phyloP scores from a whole-genome alignment of 2,329 filamentous ascomycete genomes.

The Grosmannia serpens region DNA sequence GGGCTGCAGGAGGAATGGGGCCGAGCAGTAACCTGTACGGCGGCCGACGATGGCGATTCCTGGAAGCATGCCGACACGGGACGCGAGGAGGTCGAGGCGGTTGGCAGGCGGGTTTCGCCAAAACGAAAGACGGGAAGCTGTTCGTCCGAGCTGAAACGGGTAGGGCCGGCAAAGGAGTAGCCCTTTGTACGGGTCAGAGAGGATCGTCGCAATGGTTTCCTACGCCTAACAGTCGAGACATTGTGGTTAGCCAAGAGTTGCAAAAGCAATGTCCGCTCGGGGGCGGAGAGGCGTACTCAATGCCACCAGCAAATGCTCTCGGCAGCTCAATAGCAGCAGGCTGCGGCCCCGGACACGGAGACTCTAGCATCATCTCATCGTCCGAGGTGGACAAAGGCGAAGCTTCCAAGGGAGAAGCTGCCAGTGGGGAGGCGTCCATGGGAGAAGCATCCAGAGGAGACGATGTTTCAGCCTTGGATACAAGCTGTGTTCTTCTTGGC shows the following conservation, averaged over 20 bases:
- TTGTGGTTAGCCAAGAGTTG: neutral
- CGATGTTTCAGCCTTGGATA: slow-evolving; percentile 47
- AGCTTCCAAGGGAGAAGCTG: neutral
- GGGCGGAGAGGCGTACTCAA: slow-evolving; percentile 5
- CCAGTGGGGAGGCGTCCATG: slow-evolving; percentile 40
- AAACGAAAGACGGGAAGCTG: slow-evolving; percentile 69
- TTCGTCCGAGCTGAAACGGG: slow-evolving; percentile 48
- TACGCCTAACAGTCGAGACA: slow-evolving; percentile 35
- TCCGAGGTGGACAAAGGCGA: slow-evolving; percentile 48
- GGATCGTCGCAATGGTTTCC: slow-evolving; percentile 61
- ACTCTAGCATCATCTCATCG: slow-evolving; percentile 41
- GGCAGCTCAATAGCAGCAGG: neutral
- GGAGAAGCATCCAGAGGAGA: slow-evolving; percentile 29
- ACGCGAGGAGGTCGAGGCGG: slow-evolving; percentile 37
- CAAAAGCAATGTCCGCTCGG: neutral
- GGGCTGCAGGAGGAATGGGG: slow-evolving; percentile 44
- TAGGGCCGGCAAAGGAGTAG: slow-evolving; percentile 54
- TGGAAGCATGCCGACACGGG: slow-evolving; percentile 72
- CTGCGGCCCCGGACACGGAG: slow-evolving; percentile 25
- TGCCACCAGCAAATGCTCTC: neutral
- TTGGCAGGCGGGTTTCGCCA: slow-evolving; percentile 27
- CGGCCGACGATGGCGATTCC: slow-evolving; percentile 50
- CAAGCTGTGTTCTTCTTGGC: slow-evolving; percentile 70
- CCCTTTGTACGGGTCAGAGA: slow-evolving; percentile 66
- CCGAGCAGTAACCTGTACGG: neutral